These are phyloP conservation scores for Aspergillus saccharolyticus DNA, from an alignment of 495 filamentous ascomycete species.

Conservation along the genomic window DNA sequence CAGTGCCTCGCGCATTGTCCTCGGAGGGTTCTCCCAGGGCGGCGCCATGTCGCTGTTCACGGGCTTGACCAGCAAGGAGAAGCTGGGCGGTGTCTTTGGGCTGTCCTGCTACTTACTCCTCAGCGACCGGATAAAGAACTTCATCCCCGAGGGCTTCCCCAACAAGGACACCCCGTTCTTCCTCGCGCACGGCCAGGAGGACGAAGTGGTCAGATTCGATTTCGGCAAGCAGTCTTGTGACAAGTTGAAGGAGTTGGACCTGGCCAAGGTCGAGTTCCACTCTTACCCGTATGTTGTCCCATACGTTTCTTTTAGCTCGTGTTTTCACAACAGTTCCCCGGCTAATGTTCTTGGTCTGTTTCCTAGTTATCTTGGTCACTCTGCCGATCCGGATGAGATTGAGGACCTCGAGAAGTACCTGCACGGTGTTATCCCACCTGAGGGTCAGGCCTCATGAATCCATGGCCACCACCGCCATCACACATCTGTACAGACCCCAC, in stretches of 20 bases:
- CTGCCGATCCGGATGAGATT: slow-evolving; percentile 73
- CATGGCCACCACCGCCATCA: slow-evolving; percentile 8
- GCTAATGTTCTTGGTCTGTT: slow-evolving; percentile 1
- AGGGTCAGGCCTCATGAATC: slow-evolving; percentile 54
- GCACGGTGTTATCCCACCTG: slow-evolving; percentile 52
- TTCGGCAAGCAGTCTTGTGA: slow-evolving; percentile 65
- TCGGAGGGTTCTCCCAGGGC: slow-evolving; percentile 66
- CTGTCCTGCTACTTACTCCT: slow-evolving; percentile 80
- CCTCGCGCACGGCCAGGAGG: slow-evolving; percentile 75
- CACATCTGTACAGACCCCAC: neutral
- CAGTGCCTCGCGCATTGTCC: slow-evolving; percentile 71
- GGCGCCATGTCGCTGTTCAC: slow-evolving; percentile 57
- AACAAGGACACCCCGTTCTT: slow-evolving; percentile 83
- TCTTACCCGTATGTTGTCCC: slow-evolving; percentile 59
- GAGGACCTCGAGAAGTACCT: slow-evolving; percentile 79
- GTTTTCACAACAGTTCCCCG: slow-evolving; percentile 11
- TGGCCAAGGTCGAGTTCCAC: slow-evolving; percentile 65
- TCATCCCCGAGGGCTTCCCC: slow-evolving; percentile 56
- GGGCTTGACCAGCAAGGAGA: slow-evolving; percentile 66
- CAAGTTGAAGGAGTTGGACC: slow-evolving; percentile 57
- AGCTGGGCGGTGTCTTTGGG: slow-evolving; percentile 82
- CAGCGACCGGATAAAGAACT: slow-evolving; percentile 61
- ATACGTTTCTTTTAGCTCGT: neutral
- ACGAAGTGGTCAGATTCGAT: slow-evolving; percentile 61
- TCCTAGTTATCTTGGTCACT: slow-evolving; percentile 63